Evolutionary conservation across 805 yeast species (phyloP).

Genomic region (Sungouiozyma intestinalis): DNA sequence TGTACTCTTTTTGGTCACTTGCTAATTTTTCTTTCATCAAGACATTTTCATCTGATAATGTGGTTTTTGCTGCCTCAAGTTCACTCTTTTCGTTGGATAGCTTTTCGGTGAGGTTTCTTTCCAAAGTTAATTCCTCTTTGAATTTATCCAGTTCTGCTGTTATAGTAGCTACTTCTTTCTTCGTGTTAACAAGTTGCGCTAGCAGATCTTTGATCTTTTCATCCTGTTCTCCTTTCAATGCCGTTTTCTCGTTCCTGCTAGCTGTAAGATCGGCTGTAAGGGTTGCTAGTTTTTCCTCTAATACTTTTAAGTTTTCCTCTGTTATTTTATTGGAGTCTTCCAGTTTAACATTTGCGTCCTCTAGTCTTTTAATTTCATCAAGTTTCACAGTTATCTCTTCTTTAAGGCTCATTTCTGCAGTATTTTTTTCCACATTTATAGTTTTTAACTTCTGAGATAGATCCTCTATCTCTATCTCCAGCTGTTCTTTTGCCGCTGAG

Average conservation of each 20-base stretch:
- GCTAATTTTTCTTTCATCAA: not conserved
- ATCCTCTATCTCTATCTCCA: not conserved
- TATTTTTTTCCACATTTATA: not conserved
- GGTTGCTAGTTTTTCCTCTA: not conserved
- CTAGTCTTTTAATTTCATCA: not conserved
- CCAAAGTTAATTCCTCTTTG: constrained; percentile 1
- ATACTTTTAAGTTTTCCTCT: not conserved
- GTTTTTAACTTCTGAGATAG: not conserved
- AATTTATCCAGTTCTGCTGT: not conserved
- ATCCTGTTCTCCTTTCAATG: not conserved
- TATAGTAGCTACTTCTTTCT: not conserved
- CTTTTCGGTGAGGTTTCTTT: constrained; percentile 5
- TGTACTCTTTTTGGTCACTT: not conserved
- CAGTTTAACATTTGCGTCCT: constrained; percentile 1
- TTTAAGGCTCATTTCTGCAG: not conserved
- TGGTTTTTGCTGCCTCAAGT: not conserved
- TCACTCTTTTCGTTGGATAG: not conserved
- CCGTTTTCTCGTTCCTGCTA: not conserved
- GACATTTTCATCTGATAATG: not conserved
- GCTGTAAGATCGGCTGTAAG: not conserved
- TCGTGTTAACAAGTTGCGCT: not conserved
- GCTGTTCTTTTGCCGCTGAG: not conserved
- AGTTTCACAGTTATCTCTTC: not conserved
- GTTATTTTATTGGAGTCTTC: not conserved
- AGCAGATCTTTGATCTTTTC: constrained; percentile 1